Base-by-base conservation (phyloP, 768 basidiomycete species). In the Trametes coccinea region DNA sequence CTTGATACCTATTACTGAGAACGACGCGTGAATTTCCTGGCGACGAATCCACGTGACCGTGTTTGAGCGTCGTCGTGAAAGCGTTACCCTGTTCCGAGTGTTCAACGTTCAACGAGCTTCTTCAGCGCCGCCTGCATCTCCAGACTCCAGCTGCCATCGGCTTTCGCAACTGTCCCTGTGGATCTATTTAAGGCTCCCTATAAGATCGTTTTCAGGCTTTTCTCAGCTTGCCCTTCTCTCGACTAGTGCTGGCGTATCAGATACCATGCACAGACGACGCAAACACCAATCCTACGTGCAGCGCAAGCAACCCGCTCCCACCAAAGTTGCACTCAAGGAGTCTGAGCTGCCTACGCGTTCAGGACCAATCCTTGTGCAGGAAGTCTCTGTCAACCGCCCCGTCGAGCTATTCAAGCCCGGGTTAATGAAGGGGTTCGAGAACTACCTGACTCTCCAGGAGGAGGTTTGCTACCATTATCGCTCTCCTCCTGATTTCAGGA, bases 391-490 rank as follows among this genome's bases (percentile, higher is more conserved):
- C 44, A 47, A 60, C 27, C 2, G 34, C 2, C 59, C 59, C 2
- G 29, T 17, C n/a, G 34, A 46, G 22, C 27, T 53, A 7, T 57
- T 49, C n/a, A 44, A 51, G 1, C 44, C n/a, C n/a, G 51, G 33
- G n/a, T 40, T 22, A 22, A 22, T 39, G 43, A 33, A 16, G 7
- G 37, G 44, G 2, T 53, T 60, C 34, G 59, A 60, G 14, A 17
- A 60, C 37, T 47, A 46, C 22, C 11, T 60, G 4, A 47, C 52
- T 2, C 59, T 60, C 22, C 33, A 46, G 14, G 34, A 60, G 31
- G 51, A 60, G 16, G 41, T 60, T 5, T 60, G 44, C 34, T 53
- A 60, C 41, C 43, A 60, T 13, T 47, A 60, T 17, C 59, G 59
- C 34, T 22, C 11, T 2, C 44, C 45, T 6, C 52, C 59, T 3